Evolutionary conservation across 148 eudicot genomes (phyloP).

Genomic region (Nepenthes gracilis): DNA sequence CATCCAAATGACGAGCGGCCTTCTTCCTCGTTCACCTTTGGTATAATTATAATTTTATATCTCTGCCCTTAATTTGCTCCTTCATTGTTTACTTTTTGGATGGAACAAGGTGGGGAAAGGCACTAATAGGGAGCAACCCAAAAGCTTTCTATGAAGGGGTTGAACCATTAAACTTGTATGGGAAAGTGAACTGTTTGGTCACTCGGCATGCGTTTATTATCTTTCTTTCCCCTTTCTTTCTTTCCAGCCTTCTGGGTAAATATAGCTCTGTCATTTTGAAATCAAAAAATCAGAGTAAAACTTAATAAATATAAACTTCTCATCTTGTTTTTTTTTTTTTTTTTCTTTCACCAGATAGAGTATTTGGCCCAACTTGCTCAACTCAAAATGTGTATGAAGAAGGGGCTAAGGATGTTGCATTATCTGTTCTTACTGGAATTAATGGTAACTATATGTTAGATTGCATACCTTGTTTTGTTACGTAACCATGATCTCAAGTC

Average conservation of each 20-base stretch:
- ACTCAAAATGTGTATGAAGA: constrained; percentile 70
- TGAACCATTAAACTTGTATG: too few relatives aligned
- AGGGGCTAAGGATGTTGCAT: constrained; percentile 94
- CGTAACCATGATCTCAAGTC: neutral
- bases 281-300: neutral
- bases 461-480: neutral
- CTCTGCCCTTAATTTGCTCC: neutral
- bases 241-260: too few relatives aligned
- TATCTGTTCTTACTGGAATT: constrained; percentile 87
- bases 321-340: neutral
- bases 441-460: constrained; percentile 47
- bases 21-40: constrained; percentile 58
- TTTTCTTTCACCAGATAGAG: constrained; percentile 54
- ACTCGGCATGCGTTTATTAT: too few relatives aligned
- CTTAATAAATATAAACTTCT: neutral
- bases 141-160: too few relatives aligned
- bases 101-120: neutral
- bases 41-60: constrained; percentile 20
- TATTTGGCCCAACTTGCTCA: constrained; percentile 59
- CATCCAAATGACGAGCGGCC: constrained; percentile 56
- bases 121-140: too few relatives aligned
- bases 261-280: neutral
- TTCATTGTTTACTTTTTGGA: neutral
- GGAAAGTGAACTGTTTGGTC: too few relatives aligned
- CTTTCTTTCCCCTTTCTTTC: too few relatives aligned